Conservation (phyloP, 306 rosid species). For the Sesbania bispinosa region DNA sequence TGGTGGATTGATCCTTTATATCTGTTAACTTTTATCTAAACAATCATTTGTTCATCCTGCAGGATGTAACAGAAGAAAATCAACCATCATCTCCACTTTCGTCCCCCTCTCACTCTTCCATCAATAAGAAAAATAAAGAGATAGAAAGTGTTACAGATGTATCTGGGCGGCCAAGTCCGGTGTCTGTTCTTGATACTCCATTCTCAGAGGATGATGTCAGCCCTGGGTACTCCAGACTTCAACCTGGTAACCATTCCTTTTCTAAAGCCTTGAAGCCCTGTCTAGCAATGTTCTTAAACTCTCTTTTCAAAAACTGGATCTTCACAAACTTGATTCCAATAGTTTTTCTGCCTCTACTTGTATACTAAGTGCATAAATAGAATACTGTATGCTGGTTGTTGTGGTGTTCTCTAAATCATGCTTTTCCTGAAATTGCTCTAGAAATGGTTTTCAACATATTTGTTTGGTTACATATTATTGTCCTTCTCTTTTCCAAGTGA, state of each 20-base stretch:
- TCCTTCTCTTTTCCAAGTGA: no score
- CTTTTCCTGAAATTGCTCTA: neutral
- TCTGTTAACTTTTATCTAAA: conserved; percentile 3
- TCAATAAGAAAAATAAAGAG: conserved; percentile 41
- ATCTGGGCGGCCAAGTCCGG: conserved; percentile 83
- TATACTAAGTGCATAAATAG: neutral
- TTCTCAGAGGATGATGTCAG: conserved; percentile 63
- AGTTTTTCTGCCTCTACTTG: neutral
- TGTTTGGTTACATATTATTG: no score
- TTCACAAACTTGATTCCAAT: neutral
- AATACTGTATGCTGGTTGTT: no score
- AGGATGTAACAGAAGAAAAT: conserved; percentile 55
- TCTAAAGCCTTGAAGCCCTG: neutral
- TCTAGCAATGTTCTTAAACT: neutral
- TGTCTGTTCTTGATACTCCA: conserved; percentile 73
- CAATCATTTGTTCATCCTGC: conserved; percentile 7
- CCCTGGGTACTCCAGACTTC: conserved; percentile 36
- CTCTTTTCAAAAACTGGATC: neutral
- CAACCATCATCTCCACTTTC: conserved; percentile 41
- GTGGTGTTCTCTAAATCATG: no score
- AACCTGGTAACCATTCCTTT: conserved; percentile 43
- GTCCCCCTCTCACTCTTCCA: conserved; percentile 48
- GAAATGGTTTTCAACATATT: neutral
- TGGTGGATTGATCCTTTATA: neutral
- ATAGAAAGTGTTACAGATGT: conserved; percentile 38